Base-by-base conservation (phyloP, 495 filamentous ascomycete species). In the Pyrenula aspistea region DNA sequence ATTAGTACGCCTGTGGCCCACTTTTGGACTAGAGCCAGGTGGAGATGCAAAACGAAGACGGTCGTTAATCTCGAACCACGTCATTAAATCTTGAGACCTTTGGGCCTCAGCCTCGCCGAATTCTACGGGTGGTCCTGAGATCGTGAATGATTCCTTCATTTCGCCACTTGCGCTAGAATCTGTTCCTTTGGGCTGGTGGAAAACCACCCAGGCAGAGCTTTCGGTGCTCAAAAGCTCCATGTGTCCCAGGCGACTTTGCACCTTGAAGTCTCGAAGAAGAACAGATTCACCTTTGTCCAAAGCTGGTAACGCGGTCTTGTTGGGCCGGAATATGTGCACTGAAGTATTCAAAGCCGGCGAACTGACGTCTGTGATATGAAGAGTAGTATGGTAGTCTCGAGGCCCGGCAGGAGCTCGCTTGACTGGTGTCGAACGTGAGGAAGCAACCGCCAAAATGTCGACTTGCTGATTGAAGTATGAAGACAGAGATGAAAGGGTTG, bases 251-350 rank as follows among this genome's bases (percentile, higher is more conserved):
- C 58, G 25, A 25, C 71, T 73, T 53, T 75, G 69, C 12, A 94
- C 87, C 55, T 77, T 78, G 62, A 96, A 90, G 48, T 83, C 76
- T 3, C 86, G 78, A 12, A 98, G 76, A 42, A 98, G 67, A 21
- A 96, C 73, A 1, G 84, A 82, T 60, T 93, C 86, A 8, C 93
- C 93, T 15, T 77, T 76, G 2, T 74, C 71, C 22, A 89, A 73
- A 2, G 75, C 63, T 0, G 93, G 93, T 1, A 97, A 72, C 0
- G 82, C 79, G 12, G 79, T 77, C 61, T 83, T 84, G 63, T 85
- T 82, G 0, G 88, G 85, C 2, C 89, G 80, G 67, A 88, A 88
- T 15, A 96, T 73, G 56, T 87, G 82, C 0, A 88, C 87, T 53
- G 62, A 60, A 2, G 64, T 66, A 0, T 69, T 71, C 19, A 73